Conservation (phyloP, 2,329 filamentous ascomycete species). For the Diaporthe vexans region DNA sequence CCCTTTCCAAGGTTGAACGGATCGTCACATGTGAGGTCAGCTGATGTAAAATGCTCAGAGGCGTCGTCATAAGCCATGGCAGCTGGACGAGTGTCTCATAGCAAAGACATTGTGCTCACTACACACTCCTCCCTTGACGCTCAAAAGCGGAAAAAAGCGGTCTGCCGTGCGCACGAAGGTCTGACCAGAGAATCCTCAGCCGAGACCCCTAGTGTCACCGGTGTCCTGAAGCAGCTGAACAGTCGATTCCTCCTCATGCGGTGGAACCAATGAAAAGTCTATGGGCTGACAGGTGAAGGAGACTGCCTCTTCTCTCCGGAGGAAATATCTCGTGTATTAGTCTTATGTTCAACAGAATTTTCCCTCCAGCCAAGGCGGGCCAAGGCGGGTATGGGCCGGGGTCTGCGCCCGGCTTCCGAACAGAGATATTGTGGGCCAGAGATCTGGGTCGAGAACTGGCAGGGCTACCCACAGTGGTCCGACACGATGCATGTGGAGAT, state of each 20-base stretch:
- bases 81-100: slow-evolving; percentile 8
- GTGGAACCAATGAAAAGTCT: not conserved
- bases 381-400: slow-evolving; percentile 10
- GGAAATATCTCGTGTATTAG: not conserved
- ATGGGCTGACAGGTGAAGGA: not conserved
- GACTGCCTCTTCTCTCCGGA: not conserved
- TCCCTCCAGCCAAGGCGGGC: not conserved
- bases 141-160: not conserved
- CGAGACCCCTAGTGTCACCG: not conserved
- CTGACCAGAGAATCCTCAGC: not conserved
- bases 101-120: not conserved
- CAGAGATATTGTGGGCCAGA: not conserved
- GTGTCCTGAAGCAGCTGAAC: slow-evolving; percentile 1
- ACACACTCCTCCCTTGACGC: not conserved
- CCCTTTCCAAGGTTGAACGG: not conserved
- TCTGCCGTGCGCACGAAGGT: not conserved
- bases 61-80: not conserved
- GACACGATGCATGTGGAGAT: slow-evolving; percentile 3
- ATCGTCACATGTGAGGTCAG: not conserved
- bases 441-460: slow-evolving; percentile 8
- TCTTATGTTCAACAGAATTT: not conserved
- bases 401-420: slow-evolving; percentile 12
- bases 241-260: not conserved
- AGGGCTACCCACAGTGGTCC: slow-evolving; percentile 10
- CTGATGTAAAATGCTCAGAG: not conserved